Conservation (phyloP, 495 filamentous ascomycete species). For the Bathelium albidoporum region DNA sequence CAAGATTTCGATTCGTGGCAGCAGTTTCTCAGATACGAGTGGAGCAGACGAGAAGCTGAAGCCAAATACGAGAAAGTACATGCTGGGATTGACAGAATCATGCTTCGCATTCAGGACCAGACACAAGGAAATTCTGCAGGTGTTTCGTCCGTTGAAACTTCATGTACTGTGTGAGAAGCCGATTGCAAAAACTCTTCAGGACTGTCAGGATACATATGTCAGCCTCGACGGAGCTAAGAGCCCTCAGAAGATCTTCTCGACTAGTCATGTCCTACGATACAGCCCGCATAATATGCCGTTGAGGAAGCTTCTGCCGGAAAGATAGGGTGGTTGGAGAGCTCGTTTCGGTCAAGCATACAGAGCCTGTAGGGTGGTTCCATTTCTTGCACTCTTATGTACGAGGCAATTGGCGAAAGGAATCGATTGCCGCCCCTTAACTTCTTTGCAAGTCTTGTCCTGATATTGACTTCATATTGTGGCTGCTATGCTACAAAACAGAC, state of each 20-base stretch:
- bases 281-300: conserved; percentile 83
- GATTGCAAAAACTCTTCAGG: conserved; percentile 64
- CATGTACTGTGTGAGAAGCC: conserved; percentile 97
- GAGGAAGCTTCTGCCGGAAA: conserved; percentile 60
- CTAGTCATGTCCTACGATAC: conserved; percentile 54
- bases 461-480: conserved; percentile 84
- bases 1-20: conserved; percentile 65
- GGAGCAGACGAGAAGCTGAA: conserved; percentile 36
- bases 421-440: conserved; percentile 59
- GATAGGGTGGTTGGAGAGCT: conserved; percentile 75
- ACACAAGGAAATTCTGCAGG: conserved; percentile 67
- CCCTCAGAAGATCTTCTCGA: conserved; percentile 56
- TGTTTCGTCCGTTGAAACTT: conserved; percentile 53
- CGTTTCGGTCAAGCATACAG: conserved; percentile 76
- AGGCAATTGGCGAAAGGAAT: conserved; percentile 85
- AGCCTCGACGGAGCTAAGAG: neutral
- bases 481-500: conserved; percentile 43
- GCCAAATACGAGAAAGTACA: conserved; percentile 7
- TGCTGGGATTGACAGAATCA: conserved; percentile 57
- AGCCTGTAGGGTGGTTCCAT: conserved; percentile 95
- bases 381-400: conserved; percentile 88
- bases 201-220: conserved; percentile 54
- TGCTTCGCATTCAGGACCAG: conserved; percentile 83
- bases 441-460: conserved; percentile 93
- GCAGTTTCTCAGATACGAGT: conserved; percentile 58